phyloP scores from a whole-genome alignment of 345 rosid species.

The Salix viminalis region DNA sequence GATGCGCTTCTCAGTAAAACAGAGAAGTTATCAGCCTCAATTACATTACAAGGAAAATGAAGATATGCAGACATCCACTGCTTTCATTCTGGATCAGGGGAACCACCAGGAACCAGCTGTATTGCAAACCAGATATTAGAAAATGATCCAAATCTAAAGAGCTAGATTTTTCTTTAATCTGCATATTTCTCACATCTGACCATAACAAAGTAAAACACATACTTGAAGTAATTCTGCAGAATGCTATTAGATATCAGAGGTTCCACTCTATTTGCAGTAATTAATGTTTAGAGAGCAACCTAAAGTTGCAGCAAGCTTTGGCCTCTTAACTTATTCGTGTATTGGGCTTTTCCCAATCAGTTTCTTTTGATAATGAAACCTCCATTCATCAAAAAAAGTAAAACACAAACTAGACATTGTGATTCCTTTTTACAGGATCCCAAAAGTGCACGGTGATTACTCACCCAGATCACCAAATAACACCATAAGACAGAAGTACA shows the following conservation, averaged over 20 bases:
- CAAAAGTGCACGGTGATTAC: no score
- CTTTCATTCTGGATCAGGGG: constrained; percentile 47
- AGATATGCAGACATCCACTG: not conserved
- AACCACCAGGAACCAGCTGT: constrained; percentile 96
- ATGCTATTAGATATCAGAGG: no score
- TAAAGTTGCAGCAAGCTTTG: no score
- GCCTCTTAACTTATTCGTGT: no score
- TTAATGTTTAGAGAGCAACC: no score
- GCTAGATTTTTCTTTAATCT: not conserved
- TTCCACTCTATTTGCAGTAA: no score
- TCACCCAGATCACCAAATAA: not conserved
- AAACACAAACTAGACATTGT: no score
- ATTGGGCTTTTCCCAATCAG: no score
- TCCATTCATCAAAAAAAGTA: no score
- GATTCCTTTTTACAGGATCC: not conserved
- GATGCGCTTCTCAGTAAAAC: constrained; percentile 7
- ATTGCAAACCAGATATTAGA: constrained; percentile 22
- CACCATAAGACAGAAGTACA: not conserved
- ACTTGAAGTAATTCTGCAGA: no score
- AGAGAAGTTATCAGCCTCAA: constrained; percentile 3
- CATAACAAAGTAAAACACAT: not conserved
- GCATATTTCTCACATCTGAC: not conserved
- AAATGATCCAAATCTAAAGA: not conserved
- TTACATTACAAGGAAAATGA: not conserved
- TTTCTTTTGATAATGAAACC: no score